Evolutionary conservation across 805 yeast genomes (phyloP).

Genomic region (Kodamaea jinghongensis): DNA sequence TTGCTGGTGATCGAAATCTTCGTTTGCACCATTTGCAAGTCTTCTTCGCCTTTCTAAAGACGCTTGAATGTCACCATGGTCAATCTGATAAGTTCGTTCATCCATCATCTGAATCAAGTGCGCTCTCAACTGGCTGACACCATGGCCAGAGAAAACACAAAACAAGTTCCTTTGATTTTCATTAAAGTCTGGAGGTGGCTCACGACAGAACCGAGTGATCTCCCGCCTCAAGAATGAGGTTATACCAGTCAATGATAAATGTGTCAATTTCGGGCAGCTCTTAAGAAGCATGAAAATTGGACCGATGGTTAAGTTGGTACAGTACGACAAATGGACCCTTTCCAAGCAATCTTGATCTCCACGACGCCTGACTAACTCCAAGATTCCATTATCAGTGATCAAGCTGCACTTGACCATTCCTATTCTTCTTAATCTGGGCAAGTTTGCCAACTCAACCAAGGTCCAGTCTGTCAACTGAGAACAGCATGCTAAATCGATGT

Average conservation of each 20-base stretch:
- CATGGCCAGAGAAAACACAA: conserved; percentile 91
- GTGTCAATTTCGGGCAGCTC: conserved; percentile 84
- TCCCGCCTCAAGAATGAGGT: conserved; percentile 84
- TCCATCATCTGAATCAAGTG: conserved; percentile 53
- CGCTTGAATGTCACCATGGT: conserved; percentile 31
- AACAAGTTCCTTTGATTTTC: conserved; percentile 80
- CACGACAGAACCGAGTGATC: conserved; percentile 81
- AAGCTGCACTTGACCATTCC: conserved; percentile 90
- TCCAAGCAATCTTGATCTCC: conserved; percentile 81
- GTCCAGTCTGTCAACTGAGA: conserved; percentile 82
- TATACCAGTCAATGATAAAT: conserved; percentile 88
- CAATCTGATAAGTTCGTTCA: conserved; percentile 31
- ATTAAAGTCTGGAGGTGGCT: conserved; percentile 89
- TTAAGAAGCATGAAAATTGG: conserved; percentile 75
- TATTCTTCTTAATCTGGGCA: conserved; percentile 81
- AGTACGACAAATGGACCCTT: conserved; percentile 89
- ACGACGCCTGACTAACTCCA: conserved; percentile 62
- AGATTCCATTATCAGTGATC: conserved; percentile 81
- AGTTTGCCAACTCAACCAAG: conserved; percentile 67
- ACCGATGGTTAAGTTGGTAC: conserved; percentile 72
- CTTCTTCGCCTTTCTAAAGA: conserved; percentile 29
- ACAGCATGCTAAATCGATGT: conserved; percentile 94
- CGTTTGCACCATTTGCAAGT: conserved; percentile 16
- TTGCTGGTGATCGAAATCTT: conserved; percentile 1
- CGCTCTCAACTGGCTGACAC: conserved; percentile 73